Evolutionary conservation across 495 filamentous ascomycete genomes (phyloP), one percentile per base, ranked within the genome.

Genomic region (Bacidia rubella): DNA sequence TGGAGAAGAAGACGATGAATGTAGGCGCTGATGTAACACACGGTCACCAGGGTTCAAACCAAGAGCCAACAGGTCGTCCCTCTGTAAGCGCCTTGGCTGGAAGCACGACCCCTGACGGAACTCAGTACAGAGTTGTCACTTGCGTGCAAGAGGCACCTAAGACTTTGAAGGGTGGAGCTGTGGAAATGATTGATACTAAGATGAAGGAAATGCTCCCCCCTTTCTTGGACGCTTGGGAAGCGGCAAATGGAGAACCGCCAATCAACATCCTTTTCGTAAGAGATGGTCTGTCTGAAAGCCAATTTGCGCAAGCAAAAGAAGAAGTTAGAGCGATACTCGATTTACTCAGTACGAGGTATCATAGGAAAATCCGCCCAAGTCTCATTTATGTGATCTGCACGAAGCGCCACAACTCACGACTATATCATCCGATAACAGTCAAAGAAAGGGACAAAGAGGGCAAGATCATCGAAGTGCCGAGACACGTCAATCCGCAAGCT

Each of bases 331-430:
- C 67, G 1, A 72, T 94, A 41, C 57, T 73, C 25, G 45, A 74
- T 2, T 85, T 84, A 2, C 90, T 86, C 64, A 40, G 63, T 2
- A 54, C 65, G 15, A 56, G 70, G 12, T 86, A 86, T 63, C 25
- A 29, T 0, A 11, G 25, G 12, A 15, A 75, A 2, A 65, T 69
- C 0, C 41, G 5, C 7, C 35, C 54, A 0, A 54, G 57, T 2
- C 63, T 74, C 39, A 62, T 66, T 9, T 65, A 74, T 51, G 52
- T 74, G 23, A 53, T 74, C 27, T 70, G 82, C 0, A 85, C 86
- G 35, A 95, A 95, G 65, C 77, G 92, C 20, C 90, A 97, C 58
- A 86, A 95, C 60, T 94, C 86, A 0, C 84, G 90, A 0, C 92
- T 95, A 70, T 95, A 83, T 63, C 76, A 79, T 1, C 76, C 73